Conservation (phyloP, 1,139 yeast species). For the Arxiozyma telluris region DNA sequence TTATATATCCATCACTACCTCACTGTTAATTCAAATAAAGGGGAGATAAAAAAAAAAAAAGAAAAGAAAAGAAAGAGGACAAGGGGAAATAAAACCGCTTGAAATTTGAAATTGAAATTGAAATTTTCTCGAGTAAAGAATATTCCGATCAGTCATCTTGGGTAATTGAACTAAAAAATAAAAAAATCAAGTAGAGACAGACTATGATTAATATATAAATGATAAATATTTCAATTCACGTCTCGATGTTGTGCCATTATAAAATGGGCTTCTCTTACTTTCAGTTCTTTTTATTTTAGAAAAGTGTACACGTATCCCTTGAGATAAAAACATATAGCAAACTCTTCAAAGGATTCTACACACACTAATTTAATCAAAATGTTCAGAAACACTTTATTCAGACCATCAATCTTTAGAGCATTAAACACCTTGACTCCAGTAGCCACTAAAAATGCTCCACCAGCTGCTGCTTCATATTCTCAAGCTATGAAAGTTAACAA, state of each 20-base stretch:
- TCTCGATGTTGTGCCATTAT: no score
- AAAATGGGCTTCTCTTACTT: neutral
- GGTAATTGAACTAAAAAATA: neutral
- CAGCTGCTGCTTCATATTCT: slow-evolving; percentile 91
- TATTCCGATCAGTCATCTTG: neutral
- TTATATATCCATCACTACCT: neutral
- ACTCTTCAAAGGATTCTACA: no score
- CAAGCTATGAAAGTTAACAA: slow-evolving; percentile 88
- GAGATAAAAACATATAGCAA: slow-evolving; percentile 33
- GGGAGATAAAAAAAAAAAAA: no score
- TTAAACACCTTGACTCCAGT: slow-evolving; percentile 29
- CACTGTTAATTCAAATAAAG: no score
- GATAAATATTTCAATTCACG: no score
- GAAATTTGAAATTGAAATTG: neutral
- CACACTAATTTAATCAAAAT: slow-evolving; percentile 6
- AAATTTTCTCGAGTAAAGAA: neutral
- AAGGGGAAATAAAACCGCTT: neutral
- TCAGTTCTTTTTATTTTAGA: no score
- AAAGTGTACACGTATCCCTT: no score
- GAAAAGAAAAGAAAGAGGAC: no score
- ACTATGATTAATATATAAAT: no score
- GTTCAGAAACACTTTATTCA: slow-evolving; percentile 15
- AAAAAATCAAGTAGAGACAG: no score
- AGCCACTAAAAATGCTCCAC: slow-evolving; percentile 73
- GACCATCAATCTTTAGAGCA: slow-evolving; percentile 19